Conservation (phyloP, 2,329 filamentous ascomycete genomes). For the Ilyonectria destructans region DNA sequence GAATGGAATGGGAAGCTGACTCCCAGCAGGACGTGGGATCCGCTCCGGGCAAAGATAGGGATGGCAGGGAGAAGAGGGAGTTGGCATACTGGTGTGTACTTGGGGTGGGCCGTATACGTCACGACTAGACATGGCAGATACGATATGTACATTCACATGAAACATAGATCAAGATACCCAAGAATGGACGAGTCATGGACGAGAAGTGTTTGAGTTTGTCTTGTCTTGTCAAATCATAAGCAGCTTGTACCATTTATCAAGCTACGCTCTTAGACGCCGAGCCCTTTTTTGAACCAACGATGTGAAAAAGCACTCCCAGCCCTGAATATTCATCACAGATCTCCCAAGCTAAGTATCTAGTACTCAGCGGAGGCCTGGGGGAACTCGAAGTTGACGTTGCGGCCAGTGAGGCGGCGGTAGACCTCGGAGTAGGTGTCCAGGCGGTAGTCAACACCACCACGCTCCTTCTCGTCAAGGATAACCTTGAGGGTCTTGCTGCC, state of each 20-base stretch:
- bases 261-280: conserved; percentile 68
- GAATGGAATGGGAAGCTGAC: conserved; percentile 90
- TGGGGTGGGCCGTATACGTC: conserved; percentile 85
- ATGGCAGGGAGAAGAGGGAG: conserved; percentile 84
- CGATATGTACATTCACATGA: conserved; percentile 31
- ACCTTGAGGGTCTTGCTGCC: conserved; percentile 99
- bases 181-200: conserved; percentile 49
- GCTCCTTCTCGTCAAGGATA: conserved; percentile 99
- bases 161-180: conserved; percentile 61
- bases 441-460: conserved; percentile 98
- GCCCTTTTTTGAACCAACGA: conserved; percentile 62
- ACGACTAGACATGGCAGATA: conserved; percentile 53
- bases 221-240: conserved; percentile 58
- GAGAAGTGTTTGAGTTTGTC: conserved; percentile 52
- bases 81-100: conserved; percentile 97
- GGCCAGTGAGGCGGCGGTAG: conserved; percentile 97
- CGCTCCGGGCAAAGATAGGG: conserved; percentile 68
- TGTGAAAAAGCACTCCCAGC: conserved; percentile 55
- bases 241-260: conserved; percentile 65
- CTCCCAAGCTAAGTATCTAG: conserved; percentile 83
- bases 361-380: conserved; percentile 88
- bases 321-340: conserved; percentile 43
- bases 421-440: conserved; percentile 99
- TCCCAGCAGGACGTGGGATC: conserved; percentile 76
- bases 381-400: conserved; percentile 98